A percentile compares a stretch with the other conserved stretches of the same genome.
These are phyloP conservation scores for Aspergillus calidoustus DNA, from an alignment of 2,329 filamentous ascomycete species.

Conservation along the genomic window DNA sequence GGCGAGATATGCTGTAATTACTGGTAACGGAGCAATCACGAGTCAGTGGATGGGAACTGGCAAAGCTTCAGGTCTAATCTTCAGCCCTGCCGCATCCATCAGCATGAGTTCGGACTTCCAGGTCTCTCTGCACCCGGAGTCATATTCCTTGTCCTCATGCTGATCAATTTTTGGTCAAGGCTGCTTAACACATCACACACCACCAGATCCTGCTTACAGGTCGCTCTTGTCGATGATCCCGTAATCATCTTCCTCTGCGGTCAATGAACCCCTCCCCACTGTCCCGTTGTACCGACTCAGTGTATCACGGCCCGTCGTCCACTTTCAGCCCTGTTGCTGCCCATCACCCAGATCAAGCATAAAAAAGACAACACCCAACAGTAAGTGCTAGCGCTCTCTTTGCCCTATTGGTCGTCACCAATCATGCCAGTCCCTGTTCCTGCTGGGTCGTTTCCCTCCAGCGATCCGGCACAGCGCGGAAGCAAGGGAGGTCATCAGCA, in stretches of 20 bases:
- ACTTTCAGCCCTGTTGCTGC: slow-evolving; percentile 15
- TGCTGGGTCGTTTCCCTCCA: slow-evolving; percentile 2
- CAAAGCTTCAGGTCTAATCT: background rate
- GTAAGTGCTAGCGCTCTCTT: slow-evolving; percentile 12
- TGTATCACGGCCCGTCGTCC: background rate
- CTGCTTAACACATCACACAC: background rate
- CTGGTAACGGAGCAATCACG: background rate
- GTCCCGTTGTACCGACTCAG: background rate
- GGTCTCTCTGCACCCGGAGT: slow-evolving; percentile 2
- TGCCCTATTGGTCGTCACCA: slow-evolving; percentile 5
- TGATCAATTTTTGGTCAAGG: slow-evolving; percentile 6
- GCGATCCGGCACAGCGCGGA: slow-evolving; percentile 29
- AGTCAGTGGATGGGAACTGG: background rate
- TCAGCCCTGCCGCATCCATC: slow-evolving; percentile 16
- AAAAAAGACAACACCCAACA: slow-evolving; percentile 11
- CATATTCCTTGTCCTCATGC: background rate
- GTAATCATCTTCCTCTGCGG: background rate
- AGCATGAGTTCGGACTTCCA: background rate
- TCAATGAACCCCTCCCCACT: slow-evolving; percentile 3
- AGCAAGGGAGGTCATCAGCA: slow-evolving; percentile 24
- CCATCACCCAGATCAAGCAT: slow-evolving; percentile 11
- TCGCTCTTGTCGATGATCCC: background rate
- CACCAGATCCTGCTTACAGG: background rate
- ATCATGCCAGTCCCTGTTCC: slow-evolving; percentile 4
- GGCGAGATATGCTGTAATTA: background rate